These are phyloP conservation scores for Globisporangium spinosum DNA, from an alignment of 352 stramenopile species.

Conservation along the genomic window DNA sequence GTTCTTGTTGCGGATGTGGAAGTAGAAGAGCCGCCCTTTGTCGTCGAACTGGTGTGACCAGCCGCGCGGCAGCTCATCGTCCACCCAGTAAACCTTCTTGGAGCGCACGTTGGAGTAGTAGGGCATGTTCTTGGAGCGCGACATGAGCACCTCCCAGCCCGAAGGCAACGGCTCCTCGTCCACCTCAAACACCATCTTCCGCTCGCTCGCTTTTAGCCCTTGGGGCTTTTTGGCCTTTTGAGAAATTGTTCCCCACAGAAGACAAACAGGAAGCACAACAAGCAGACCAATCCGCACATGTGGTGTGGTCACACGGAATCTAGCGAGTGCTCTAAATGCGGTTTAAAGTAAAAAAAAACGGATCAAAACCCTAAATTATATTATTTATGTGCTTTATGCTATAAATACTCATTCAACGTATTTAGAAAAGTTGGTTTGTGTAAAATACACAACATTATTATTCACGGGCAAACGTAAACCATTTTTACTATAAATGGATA, in stretches of 20 bases:
- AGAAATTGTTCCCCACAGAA: background rate
- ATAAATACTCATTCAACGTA: no score
- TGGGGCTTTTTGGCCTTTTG: no score
- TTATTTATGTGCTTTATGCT: no score
- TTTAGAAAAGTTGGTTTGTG: no score
- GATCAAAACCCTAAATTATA: no score
- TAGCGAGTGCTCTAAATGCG: no score
- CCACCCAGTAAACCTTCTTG: conserved; percentile 83
- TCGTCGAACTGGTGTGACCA: conserved; percentile 81
- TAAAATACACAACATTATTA: no score
- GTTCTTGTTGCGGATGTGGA: conserved; percentile 73
- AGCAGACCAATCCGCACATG: no score
- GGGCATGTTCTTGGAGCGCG: conserved; percentile 76
- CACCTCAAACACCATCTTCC: conserved; percentile 43
- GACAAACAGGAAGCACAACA: background rate
- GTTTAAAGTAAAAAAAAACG: no score
- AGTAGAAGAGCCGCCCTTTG: conserved; percentile 57
- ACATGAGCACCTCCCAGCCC: conserved; percentile 80
- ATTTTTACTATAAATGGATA: no score
- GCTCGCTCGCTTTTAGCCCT: background rate
- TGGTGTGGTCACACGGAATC: no score
- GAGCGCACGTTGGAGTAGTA: conserved; percentile 82
- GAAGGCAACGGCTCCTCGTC: conserved; percentile 53
- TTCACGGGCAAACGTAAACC: no score
- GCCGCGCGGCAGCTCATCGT: conserved; percentile 72